Evolutionary conservation across 2,329 filamentous ascomycete genomes (phyloP).

Genomic region (Capronia epimyces): DNA sequence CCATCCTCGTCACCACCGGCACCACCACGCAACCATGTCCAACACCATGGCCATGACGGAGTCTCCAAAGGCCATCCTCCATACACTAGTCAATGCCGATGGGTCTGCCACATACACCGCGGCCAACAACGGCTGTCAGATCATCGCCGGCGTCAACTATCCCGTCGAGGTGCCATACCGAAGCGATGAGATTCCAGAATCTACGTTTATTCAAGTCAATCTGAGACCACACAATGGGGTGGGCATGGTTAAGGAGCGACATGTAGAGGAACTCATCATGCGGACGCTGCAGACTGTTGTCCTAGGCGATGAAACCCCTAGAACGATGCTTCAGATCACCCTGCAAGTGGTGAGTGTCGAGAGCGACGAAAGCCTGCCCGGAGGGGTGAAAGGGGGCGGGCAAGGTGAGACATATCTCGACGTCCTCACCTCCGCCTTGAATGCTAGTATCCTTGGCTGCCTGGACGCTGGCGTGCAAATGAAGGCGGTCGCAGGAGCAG

Average conservation of each 20-base stretch:
- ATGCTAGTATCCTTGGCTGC: conserved; percentile 71
- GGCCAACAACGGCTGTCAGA: conserved; percentile 65
- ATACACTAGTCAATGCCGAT: conserved; percentile 22
- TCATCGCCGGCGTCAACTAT: conserved; percentile 84
- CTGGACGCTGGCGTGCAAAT: conserved; percentile 79
- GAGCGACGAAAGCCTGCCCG: conserved; percentile 30
- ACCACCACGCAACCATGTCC: background rate
- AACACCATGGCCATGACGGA: conserved; percentile 14
- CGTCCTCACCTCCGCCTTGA: conserved; percentile 74
- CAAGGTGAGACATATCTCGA: conserved; percentile 56
- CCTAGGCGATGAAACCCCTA: conserved; percentile 41
- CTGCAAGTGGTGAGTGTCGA: conserved; percentile 37
- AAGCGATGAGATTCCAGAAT: conserved; percentile 84
- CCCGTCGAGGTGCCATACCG: conserved; percentile 78
- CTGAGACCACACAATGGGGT: conserved; percentile 80
- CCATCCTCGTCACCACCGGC: background rate
- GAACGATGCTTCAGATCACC: conserved; percentile 41
- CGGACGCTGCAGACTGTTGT: conserved; percentile 37
- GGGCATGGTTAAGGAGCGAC: conserved; percentile 75
- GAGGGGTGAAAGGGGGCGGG: conserved; percentile 26
- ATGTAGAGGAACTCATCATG: conserved; percentile 61
- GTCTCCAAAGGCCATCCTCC: conserved; percentile 20
- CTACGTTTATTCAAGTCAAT: conserved; percentile 83
- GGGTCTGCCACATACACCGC: conserved; percentile 27
- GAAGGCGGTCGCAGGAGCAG: conserved; percentile 63